A percentile compares a stretch with the other conserved stretches of the same genome.
phyloP scores from a whole-genome alignment of 345 rosid genomes.

The Syzygium jambos region DNA sequence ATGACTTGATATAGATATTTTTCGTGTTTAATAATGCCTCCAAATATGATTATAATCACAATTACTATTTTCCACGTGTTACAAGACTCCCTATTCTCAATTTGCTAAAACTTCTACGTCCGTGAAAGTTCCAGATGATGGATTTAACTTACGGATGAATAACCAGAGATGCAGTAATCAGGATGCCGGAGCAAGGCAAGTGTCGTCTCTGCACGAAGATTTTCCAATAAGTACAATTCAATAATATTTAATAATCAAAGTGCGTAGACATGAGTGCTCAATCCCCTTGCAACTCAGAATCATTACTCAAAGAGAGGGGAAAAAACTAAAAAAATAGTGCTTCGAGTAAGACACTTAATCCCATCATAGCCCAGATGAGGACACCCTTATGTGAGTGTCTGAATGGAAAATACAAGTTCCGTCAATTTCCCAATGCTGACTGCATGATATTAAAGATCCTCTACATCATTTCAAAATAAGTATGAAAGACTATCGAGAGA shows the following conservation, averaged over 20 bases:
- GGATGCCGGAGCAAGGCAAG: conserved; percentile 91
- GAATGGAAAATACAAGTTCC: not conserved
- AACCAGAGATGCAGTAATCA: conserved; percentile 91
- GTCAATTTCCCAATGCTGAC: not conserved
- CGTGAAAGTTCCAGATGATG: not conserved
- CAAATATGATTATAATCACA: not conserved
- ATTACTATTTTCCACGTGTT: not conserved
- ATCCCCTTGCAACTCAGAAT: not conserved
- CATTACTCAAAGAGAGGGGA: not conserved
- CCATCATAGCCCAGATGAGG: not conserved
- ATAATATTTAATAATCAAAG: not conserved
- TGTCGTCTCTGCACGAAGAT: conserved; percentile 60
- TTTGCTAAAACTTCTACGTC: not conserved
- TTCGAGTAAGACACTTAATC: not conserved
- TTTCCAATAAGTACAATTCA: not conserved
- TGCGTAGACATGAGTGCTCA: not conserved
- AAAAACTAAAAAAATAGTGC: not conserved
- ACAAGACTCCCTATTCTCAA: not conserved
- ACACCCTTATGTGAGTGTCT: not conserved
- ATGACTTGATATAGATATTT: not conserved
- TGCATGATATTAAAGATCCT: not conserved
- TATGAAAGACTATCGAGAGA: not conserved
- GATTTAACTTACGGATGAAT: conserved; percentile 65
- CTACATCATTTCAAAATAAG: not conserved
- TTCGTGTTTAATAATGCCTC: not conserved